Evolutionary conservation across 805 yeast genomes (phyloP).

Genomic region (Candida multigemmis): DNA sequence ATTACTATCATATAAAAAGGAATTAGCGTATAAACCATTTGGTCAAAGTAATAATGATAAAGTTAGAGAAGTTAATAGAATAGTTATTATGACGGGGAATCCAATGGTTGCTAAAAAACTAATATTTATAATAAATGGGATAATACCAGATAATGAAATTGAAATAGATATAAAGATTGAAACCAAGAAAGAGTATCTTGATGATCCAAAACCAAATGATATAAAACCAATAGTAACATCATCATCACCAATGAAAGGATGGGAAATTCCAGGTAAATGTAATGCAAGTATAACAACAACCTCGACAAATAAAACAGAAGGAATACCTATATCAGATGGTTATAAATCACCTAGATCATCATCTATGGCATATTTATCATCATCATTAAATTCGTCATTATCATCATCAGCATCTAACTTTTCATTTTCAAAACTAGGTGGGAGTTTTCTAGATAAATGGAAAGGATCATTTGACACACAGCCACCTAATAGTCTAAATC

Average conservation of each 20-base stretch:
- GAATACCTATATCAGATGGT: conserved; percentile 6
- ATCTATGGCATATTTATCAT: conserved; percentile 31
- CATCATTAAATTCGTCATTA: conserved; percentile 29
- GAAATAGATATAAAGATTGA: conserved; percentile 5
- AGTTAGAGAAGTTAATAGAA: conserved; percentile 30
- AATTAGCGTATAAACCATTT: conserved; percentile 25
- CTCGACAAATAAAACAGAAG: conserved; percentile 5
- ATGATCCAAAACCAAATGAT: neutral
- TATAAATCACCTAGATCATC: conserved; percentile 27
- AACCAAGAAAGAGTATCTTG: neutral
- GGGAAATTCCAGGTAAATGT: conserved; percentile 39
- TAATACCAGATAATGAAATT: conserved; percentile 30
- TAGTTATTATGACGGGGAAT: conserved; percentile 51
- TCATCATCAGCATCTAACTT: conserved; percentile 30
- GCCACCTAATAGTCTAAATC: conserved; percentile 2
- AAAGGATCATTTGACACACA: conserved; percentile 19
- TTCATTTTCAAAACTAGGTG: conserved; percentile 31
- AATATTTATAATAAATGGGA: conserved; percentile 42
- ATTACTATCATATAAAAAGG: conserved; percentile 30
- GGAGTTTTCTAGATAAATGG: conserved; percentile 39
- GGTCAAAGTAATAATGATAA: conserved; percentile 8
- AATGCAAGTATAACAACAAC: conserved; percentile 11
- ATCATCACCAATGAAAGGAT: conserved; percentile 27
- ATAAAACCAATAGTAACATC: conserved; percentile 9
- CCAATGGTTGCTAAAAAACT: conserved; percentile 53